Percentiles rank a stretch among this genome's conserved stretches.
phyloP scores from a whole-genome alignment of 2,329 filamentous ascomycete genomes.

The Neopestalotiopsis rosae region DNA sequence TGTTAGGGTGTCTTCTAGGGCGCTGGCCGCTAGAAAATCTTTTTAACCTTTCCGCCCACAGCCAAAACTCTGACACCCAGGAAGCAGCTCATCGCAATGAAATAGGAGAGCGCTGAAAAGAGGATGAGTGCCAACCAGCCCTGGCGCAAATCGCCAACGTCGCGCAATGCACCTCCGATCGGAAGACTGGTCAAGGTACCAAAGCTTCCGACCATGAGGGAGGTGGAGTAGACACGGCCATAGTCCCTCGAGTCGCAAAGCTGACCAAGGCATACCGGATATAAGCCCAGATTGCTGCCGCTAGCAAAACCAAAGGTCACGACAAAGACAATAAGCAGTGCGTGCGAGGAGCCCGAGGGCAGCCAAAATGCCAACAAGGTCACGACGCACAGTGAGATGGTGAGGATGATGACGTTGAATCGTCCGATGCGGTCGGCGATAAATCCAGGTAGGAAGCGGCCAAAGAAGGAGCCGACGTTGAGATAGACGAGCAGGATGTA shows the following conservation, averaged over 20 bases:
- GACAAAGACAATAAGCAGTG: conserved; percentile 69
- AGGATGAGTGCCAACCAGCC: conserved; percentile 33
- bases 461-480: conserved; percentile 79
- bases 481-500: conserved; percentile 82
- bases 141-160: conserved; percentile 26
- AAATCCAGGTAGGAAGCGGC: conserved; percentile 77
- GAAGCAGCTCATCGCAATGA: conserved; percentile 35
- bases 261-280: conserved; percentile 82
- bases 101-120: conserved; percentile 34
- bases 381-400: conserved; percentile 61
- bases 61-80: conserved; percentile 32
- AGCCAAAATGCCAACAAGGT: conserved; percentile 74
- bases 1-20: neutral
- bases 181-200: conserved; percentile 60
- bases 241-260: conserved; percentile 79
- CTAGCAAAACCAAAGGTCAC: conserved; percentile 80
- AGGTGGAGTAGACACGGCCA: conserved; percentile 76
- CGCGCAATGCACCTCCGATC: conserved; percentile 45
- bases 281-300: conserved; percentile 78
- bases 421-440: conserved; percentile 78
- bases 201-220: conserved; percentile 79
- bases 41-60: conserved; percentile 32
- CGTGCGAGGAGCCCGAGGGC: conserved; percentile 56
- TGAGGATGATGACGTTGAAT: conserved; percentile 80
- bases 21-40: conserved; percentile 25